A percentile compares a stretch with the other conserved stretches of the same genome.
These are phyloP conservation scores for Dothiorella sarmentorum DNA, from an alignment of 2,329 filamentous ascomycete genomes.

Conservation along the genomic window DNA sequence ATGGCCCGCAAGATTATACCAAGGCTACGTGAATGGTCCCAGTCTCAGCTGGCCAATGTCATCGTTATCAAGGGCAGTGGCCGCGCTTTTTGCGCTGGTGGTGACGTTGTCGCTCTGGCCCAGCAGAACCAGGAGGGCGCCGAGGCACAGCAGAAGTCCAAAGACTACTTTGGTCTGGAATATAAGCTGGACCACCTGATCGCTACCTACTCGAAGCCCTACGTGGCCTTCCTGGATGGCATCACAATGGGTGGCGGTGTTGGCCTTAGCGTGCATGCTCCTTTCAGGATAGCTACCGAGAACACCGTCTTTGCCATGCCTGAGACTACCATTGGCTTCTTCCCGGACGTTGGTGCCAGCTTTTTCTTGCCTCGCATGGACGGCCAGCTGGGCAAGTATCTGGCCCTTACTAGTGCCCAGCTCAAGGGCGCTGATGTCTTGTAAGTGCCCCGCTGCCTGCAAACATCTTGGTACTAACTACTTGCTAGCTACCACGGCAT, in stretches of 20 bases:
- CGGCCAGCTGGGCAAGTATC: slow-evolving; percentile 82
- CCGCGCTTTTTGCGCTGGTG: slow-evolving; percentile 85
- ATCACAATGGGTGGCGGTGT: slow-evolving; percentile 98
- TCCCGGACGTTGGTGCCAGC: slow-evolving; percentile 93
- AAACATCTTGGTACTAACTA: neutral
- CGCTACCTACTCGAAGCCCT: slow-evolving; percentile 88
- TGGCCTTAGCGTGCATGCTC: slow-evolving; percentile 88
- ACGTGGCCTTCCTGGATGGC: slow-evolving; percentile 93
- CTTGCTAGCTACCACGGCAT: slow-evolving; percentile 67
- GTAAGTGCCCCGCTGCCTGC: slow-evolving; percentile 19
- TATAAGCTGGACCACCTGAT: slow-evolving; percentile 96
- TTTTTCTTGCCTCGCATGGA: slow-evolving; percentile 94
- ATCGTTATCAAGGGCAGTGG: slow-evolving; percentile 90
- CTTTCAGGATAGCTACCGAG: slow-evolving; percentile 94
- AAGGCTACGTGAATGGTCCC: slow-evolving; percentile 86
- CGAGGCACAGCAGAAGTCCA: slow-evolving; percentile 70
- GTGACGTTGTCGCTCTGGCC: slow-evolving; percentile 81
- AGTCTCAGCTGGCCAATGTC: slow-evolving; percentile 90
- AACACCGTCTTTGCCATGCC: slow-evolving; percentile 97
- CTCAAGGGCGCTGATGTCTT: slow-evolving; percentile 81
- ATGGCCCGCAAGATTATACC: slow-evolving; percentile 96
- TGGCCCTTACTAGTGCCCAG: slow-evolving; percentile 84
- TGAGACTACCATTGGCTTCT: slow-evolving; percentile 97
- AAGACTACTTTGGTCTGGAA: slow-evolving; percentile 88
- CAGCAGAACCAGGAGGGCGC: slow-evolving; percentile 64